Evolutionary conservation across 371 early-diverging fungal genomes (phyloP), one percentile per base, ranked within the genome.

Genomic region (Mortierella sp.): DNA sequence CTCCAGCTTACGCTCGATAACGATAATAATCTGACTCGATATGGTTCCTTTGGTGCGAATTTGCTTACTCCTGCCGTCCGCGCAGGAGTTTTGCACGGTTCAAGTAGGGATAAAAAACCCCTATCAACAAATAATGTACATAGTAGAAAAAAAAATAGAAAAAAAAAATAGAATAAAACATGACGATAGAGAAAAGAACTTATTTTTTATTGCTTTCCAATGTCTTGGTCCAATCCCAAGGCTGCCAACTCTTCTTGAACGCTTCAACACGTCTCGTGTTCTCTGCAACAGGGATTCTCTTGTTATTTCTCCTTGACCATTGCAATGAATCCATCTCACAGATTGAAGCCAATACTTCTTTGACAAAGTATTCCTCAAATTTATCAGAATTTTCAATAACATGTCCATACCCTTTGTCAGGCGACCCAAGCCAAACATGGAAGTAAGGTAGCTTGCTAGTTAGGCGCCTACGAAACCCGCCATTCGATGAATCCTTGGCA

Each of bases 371-470:
- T 40, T 88, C 87, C 34, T 90, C 92, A 82, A 96, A 98, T 35
- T 83, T 72, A 31, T 91, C 88, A 0, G 87, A 70, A 47, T 95
- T 89, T 81, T 98, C 99, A 83, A 98, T 97, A n/a, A 97, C 94
- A 81, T 98, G 99, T 1, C 97, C 99, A 64, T 89, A 90, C 1
- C 99, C 97, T 43, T 91, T 87, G 67, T 96, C 92, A 2, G 94
- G 91, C 35, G 93, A 92, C 40, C 75, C 75, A 60, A 80, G 64
- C 99, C 99, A 98, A 1, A 98, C 96, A 70, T 98, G 99, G 72
- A 98, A 97, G 77, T 95, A 98, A 2, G 98, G 97, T 73, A 97
- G 61, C 51, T 93, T 87, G 26, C 89, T 86, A 7, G 92, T 91
- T 86, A 95, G 84, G 1, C 91, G 87, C 34, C 88, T 72, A 22